Evolutionary conservation across 2,329 filamentous ascomycete genomes (phyloP), one percentile per base, ranked within the genome.

Genomic region (Tolypocladium amazonense): DNA sequence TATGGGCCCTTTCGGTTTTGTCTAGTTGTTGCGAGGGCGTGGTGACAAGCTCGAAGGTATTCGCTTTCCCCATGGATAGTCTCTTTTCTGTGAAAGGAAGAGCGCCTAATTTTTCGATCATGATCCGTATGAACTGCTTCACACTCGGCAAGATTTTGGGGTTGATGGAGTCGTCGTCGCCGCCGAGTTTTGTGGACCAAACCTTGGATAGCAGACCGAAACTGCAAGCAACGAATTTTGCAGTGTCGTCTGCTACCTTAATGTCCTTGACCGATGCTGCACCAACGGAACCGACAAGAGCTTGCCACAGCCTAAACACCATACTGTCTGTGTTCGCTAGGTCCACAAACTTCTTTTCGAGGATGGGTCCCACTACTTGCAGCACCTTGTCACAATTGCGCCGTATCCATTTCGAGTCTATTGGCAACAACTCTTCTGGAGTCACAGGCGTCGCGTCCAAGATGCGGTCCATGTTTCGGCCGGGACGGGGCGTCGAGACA

Each of bases 361-460:
- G 72, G 25, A 87, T 76, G 12, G 86, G 81, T 5, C 77, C 76
- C 9, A 86, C 80, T 11, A 88, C 76, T 3, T 80, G 72, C 39
- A 96, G 82, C 5, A 97, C 80, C 52, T 79, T 80, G 1, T 76
- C 70, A 5, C 88, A 77, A 62, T 90, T 90, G 61, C 84, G 87
- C 58, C 93, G 84, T 15, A 95, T 79, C 94, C 94, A 99, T 76
- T 88, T 91, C 5, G 89, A 80, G 67, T 97, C 92, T 8, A 97
- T 77, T 8, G 87, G 78, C 7, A 92, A 89, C n/a, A 99, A 77
- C 61, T 97, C 91, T n/a, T 87, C 84, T 0, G 87, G 80, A 57
- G 79, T 81, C 58, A 85, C 75, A 38, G 86, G 72, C 3, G 82
- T 76, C 20, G 75, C 73, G 25, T 88, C 83, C 61, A 85, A 79